Conservation (phyloP, 805 yeast species). For the Candida verbasci region DNA sequence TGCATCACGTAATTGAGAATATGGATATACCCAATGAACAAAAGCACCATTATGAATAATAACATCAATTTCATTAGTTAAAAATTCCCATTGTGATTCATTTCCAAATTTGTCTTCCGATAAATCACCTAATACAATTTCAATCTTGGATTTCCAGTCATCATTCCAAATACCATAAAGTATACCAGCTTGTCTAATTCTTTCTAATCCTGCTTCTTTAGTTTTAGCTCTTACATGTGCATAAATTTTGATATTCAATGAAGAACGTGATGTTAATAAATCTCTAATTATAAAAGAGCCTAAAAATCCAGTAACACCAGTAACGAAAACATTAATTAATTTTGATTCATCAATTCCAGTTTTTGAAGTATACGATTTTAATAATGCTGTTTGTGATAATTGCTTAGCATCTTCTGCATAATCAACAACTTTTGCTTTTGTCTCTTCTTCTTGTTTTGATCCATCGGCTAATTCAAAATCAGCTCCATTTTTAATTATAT, state of each 20-base stretch:
- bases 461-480: slow-evolving; percentile 38
- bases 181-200: slow-evolving; percentile 69
- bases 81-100: slow-evolving; percentile 50
- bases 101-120: slow-evolving; percentile 68
- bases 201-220: slow-evolving; percentile 63
- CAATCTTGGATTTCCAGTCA: slow-evolving; percentile 50
- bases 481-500: slow-evolving; percentile 38
- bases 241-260: slow-evolving; percentile 51
- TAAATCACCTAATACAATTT: slow-evolving; percentile 80
- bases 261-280: slow-evolving; percentile 52
- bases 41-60: slow-evolving; percentile 96
- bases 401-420: slow-evolving; percentile 75
- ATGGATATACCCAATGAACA: slow-evolving; percentile 98
- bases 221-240: slow-evolving; percentile 90
- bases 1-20: slow-evolving; percentile 83
- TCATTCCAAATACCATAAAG: slow-evolving; percentile 83
- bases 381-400: slow-evolving; percentile 38
- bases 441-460: slow-evolving; percentile 13
- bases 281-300: slow-evolving; percentile 88
- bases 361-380: slow-evolving; percentile 43
- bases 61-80: slow-evolving; percentile 65
- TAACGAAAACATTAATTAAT: slow-evolving; percentile 65
- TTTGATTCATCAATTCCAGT: slow-evolving; percentile 27
- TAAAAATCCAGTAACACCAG: slow-evolving; percentile 95
- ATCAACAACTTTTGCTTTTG: slow-evolving; percentile 29